Evolutionary conservation across 1,139 yeast genomes (phyloP).

Genomic region (Pichia sp.): DNA sequence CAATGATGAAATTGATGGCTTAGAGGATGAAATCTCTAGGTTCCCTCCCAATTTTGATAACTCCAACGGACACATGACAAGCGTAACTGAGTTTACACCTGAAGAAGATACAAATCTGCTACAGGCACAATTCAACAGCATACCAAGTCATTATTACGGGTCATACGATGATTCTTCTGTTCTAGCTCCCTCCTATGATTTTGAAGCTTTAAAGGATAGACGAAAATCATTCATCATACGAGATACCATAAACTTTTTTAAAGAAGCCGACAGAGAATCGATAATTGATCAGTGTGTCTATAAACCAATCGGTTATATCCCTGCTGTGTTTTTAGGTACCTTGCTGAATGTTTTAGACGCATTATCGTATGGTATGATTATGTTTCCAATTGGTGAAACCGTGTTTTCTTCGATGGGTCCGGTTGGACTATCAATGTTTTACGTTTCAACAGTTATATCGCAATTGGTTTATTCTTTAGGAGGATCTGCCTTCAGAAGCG

Average conservation of each 20-base stretch:
- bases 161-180: constrained; percentile 1
- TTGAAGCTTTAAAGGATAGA: constrained; percentile 4
- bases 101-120: neutral
- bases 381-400: constrained; percentile 84
- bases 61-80: neutral
- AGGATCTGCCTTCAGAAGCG: constrained; percentile 81
- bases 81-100: neutral
- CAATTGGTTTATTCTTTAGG: constrained; percentile 86
- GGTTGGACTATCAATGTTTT: constrained; percentile 88
- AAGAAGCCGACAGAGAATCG: constrained; percentile 14
- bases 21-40: neutral
- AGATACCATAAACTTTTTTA: constrained; percentile 5
- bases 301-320: constrained; percentile 44
- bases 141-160: neutral
- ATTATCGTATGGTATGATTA: constrained; percentile 91
- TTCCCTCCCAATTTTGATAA: neutral
- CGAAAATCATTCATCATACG: neutral
- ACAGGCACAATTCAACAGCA: neutral
- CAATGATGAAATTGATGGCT: too few relatives aligned
- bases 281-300: constrained; percentile 21
- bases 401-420: constrained; percentile 75
- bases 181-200: constrained; percentile 1
- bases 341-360: constrained; percentile 86
- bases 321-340: constrained; percentile 79
- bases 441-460: constrained; percentile 79